Conservation (phyloP, 805 yeast genomes). For the Candida coquimbonensis region DNA sequence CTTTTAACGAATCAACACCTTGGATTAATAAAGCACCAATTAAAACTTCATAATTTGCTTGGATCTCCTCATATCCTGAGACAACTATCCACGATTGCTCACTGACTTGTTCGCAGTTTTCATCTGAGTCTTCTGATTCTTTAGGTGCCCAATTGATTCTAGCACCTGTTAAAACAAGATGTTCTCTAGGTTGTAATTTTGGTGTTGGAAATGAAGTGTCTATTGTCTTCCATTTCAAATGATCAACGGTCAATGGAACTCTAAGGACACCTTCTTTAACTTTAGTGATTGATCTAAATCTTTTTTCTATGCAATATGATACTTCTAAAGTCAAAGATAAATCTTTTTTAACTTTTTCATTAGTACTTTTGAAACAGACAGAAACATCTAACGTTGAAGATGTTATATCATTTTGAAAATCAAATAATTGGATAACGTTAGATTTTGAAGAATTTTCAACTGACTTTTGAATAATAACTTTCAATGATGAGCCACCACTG, state of each 20-base stretch:
- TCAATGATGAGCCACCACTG: conserved; percentile 32
- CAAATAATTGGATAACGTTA: conserved; percentile 20
- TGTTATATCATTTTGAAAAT: conserved; percentile 22
- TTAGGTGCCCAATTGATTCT: conserved; percentile 14
- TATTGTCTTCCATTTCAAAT: conserved; percentile 14
- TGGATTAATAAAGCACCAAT: conserved; percentile 22
- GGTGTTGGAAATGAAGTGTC: conserved; percentile 16
- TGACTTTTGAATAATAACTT: conserved; percentile 15
- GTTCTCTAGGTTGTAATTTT: conserved; percentile 17
- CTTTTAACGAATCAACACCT: not conserved
- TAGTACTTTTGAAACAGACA: conserved; percentile 23
- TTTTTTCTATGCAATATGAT: conserved; percentile 27
- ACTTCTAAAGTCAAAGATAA: conserved; percentile 26
- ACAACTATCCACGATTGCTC: conserved; percentile 23
- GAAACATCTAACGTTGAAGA: conserved; percentile 13
- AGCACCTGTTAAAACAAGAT: conserved; percentile 18
- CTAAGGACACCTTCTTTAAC: conserved; percentile 26
- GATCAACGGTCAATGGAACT: conserved; percentile 25
- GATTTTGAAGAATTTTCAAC: conserved; percentile 14
- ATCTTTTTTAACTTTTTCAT: conserved; percentile 10
- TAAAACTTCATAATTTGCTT: conserved; percentile 11
- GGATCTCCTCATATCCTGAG: conserved; percentile 13
- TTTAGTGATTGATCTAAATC: conserved; percentile 23
- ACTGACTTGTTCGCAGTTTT: not conserved
- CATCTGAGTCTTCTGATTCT: not conserved